A percentile compares a stretch with the other conserved stretches of the same genome.
Conservation (phyloP, 1,284 basidiomycete genomes). For the Grifola frondosa region DNA sequence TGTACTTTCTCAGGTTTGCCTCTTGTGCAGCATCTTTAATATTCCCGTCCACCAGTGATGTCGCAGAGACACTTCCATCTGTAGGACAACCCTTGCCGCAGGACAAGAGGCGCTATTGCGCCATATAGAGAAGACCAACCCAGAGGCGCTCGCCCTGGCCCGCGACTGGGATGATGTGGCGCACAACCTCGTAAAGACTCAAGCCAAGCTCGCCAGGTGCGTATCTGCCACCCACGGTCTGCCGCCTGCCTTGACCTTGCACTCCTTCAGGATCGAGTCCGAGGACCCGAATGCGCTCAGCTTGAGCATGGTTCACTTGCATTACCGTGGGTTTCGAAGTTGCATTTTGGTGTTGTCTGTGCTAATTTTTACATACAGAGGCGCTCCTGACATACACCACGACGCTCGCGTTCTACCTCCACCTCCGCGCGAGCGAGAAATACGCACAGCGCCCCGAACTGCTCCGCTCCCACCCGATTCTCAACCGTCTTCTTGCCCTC, state of each 20-base stretch:
- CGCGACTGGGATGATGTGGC: conserved; percentile 75
- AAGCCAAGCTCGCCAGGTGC: conserved; percentile 57
- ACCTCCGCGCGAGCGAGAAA: conserved; percentile 73
- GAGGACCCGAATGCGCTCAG: conserved; percentile 48
- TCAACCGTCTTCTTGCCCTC: conserved; percentile 80
- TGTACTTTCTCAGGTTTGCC: conserved; percentile 24
- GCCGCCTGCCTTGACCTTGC: background rate
- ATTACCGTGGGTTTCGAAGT: conserved; percentile 61
- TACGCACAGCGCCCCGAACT: conserved; percentile 62
- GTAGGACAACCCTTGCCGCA: conserved; percentile 39
- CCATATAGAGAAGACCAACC: conserved; percentile 77
- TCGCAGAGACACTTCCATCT: conserved; percentile 36
- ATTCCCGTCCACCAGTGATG: conserved; percentile 24
- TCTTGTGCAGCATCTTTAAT: background rate
- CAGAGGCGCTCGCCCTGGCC: conserved; percentile 75
- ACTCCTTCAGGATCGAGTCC: conserved; percentile 43
- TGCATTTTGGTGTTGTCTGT: background rate
- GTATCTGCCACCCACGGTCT: no score
- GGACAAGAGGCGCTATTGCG: conserved; percentile 67
- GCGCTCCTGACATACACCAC: conserved; percentile 88
- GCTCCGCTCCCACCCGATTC: conserved; percentile 75
- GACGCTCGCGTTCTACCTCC: conserved; percentile 90
- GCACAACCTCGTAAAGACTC: conserved; percentile 51
- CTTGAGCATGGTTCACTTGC: conserved; percentile 69
- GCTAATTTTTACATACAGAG: conserved; percentile 48